These are phyloP conservation scores for Gyromitra esculenta DNA, from an alignment of 2,329 filamentous ascomycete genomes.

Conservation along the genomic window DNA sequence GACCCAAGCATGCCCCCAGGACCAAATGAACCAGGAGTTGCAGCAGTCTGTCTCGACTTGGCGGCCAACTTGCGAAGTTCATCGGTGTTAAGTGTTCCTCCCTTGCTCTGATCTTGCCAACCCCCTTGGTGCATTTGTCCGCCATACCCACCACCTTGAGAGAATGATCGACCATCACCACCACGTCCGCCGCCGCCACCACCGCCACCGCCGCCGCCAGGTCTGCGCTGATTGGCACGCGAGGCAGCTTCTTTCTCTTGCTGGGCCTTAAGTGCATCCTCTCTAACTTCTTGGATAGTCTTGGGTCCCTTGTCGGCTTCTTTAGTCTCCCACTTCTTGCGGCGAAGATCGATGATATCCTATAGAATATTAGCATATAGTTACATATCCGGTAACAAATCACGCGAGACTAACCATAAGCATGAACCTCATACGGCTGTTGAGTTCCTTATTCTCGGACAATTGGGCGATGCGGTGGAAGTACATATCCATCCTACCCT, in stretches of 20 bases:
- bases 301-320: conserved; percentile 93
- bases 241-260: conserved; percentile 76
- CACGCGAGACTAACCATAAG: conserved; percentile 70
- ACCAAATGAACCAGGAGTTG: conserved; percentile 70
- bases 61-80: conserved; percentile 83
- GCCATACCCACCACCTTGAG: conserved; percentile 69
- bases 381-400: not conserved
- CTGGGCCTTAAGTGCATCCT: conserved; percentile 78
- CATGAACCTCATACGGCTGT: conserved; percentile 94
- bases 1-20: conserved; percentile 87
- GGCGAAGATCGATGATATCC: conserved; percentile 87
- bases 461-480: conserved; percentile 87
- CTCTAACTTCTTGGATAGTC: conserved; percentile 91
- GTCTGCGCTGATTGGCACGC: conserved; percentile 67
- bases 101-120: conserved; percentile 71
- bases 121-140: conserved; percentile 66
- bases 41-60: conserved; percentile 71
- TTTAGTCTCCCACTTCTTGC: conserved; percentile 81
- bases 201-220: conserved; percentile 72
- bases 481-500: conserved; percentile 89
- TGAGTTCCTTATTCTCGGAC: conserved; percentile 79
- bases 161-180: conserved; percentile 87
- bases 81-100: conserved; percentile 88
- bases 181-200: conserved; percentile 78
- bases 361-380: conserved; percentile 56